Base-by-base conservation (phyloP, 352 stramenopile species). In the Phytophthora pluvialis region DNA sequence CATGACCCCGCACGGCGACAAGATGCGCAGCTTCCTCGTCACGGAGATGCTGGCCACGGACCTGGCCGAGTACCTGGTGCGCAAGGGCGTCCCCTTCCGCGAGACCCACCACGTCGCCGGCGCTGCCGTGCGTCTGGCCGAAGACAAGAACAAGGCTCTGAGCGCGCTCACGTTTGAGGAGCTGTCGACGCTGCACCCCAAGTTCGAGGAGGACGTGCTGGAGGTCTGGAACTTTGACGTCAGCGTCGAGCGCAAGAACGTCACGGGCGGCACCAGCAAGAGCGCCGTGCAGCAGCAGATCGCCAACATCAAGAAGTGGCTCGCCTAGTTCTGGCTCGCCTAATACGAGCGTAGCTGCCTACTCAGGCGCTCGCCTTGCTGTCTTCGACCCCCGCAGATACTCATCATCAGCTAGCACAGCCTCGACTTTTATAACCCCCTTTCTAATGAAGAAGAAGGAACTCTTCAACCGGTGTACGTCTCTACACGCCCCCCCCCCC, bases 71-170 rank as follows among this genome's bases (percentile, higher is more conserved):
- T 99, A 99, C 78, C 87, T 99, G 40, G 98, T 99, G 38, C 90
- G 97, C 70, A 99, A 99, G 75, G 97, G 97, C 47, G 97, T 99
- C 29, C 98, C 98, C 26, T 99, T 99, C 86, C 95, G 98, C 67
- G 97, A 99, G 81, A 99, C 97, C n/a, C 98, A 99, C 86, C 98
- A 99, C 83, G 98, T 99, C 45, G 92, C 94, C n/a, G 94, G 94
- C 46, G 90, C 91, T 5, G 93, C 93, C 33, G 94, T 98, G 51
- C 93, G 95, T 50, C 78, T 98, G 57, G 91, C 94, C 5, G 94
- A 98, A 60, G 87, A 97, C 76, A 81, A 88, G 70, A 82, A 77
- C 73, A 92, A 93, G 66, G 58, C 89, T 38, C 75, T 98, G 21
- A 91, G 80, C 58, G 70, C 76, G n/a, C 79, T 98, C 16, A 96